Evolutionary conservation across 192 early-diverging fungal genomes (phyloP).

Genomic region (Nowakowskiella sp.): DNA sequence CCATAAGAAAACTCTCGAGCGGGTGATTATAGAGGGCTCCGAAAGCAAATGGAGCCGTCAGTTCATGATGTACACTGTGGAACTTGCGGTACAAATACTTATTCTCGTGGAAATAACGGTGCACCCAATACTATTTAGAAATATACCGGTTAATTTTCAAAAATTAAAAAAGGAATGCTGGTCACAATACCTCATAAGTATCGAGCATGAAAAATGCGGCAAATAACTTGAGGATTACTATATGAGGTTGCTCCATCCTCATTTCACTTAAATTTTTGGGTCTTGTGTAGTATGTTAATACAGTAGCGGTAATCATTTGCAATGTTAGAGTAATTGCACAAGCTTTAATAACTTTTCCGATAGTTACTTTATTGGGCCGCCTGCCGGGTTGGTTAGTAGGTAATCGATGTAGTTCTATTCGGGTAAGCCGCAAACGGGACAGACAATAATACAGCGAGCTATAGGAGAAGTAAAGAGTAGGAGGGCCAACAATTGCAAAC

Average conservation of each 20-base stretch:
- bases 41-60: slow-evolving; percentile 71
- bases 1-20: slow-evolving; percentile 67
- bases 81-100: slow-evolving; percentile 64
- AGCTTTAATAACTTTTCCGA: slow-evolving; percentile 49
- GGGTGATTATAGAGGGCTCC: slow-evolving; percentile 81
- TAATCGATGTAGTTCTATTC: slow-evolving; percentile 64
- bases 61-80: slow-evolving; percentile 66
- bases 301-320: slow-evolving; percentile 42
- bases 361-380: slow-evolving; percentile 57
- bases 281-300: slow-evolving; percentile 24
- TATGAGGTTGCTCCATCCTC: slow-evolving; percentile 21
- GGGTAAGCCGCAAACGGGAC: slow-evolving; percentile 46
- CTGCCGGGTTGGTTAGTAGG: slow-evolving; percentile 43
- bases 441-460: slow-evolving; percentile 57
- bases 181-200: slow-evolving; percentile 30
- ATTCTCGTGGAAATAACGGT: slow-evolving; percentile 62
- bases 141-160: slow-evolving; percentile 4
- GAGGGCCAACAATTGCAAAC: slow-evolving; percentile 40
- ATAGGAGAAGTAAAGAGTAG: slow-evolving; percentile 63
- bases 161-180: slow-evolving; percentile 40
- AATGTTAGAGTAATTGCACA: slow-evolving; percentile 64
- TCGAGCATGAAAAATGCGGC: slow-evolving; percentile 32
- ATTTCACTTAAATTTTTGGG: slow-evolving; percentile 19
- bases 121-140: slow-evolving; percentile 59
- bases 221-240: slow-evolving; percentile 27